phyloP scores from a whole-genome alignment of 2,329 filamentous ascomycete genomes.

The Arthrobotrys entomopaga region DNA sequence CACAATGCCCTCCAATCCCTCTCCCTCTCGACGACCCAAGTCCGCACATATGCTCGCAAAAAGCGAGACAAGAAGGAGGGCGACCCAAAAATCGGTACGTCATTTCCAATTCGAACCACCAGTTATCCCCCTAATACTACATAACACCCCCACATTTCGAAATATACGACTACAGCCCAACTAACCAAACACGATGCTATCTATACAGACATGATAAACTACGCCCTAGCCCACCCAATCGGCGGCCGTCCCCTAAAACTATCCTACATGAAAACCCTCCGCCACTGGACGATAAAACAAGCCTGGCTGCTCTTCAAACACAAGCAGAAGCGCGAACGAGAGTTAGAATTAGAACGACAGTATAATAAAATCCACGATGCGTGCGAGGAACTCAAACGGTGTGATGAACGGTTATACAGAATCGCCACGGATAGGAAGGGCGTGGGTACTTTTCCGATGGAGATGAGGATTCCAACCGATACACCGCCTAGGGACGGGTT shows the following conservation, averaged over 20 bases:
- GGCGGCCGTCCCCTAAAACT: conserved; percentile 84
- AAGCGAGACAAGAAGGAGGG: conserved; percentile 17
- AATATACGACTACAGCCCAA: conserved; percentile 2
- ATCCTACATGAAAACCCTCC: conserved; percentile 83
- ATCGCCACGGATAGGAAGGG: conserved; percentile 92
- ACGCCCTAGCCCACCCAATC: conserved; percentile 73
- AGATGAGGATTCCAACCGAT: conserved; percentile 85
- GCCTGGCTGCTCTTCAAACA: conserved; percentile 86
- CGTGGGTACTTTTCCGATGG: conserved; percentile 82
- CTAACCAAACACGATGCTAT: conserved; percentile 4
- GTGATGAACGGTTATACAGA: conserved; percentile 75
- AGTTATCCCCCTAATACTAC: background rate
- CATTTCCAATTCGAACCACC: background rate
- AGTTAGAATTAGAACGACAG: conserved; percentile 78
- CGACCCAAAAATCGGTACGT: conserved; percentile 43
- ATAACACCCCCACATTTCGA: background rate
- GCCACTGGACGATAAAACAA: conserved; percentile 99
- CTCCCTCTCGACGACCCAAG: conserved; percentile 26
- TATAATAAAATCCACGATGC: conserved; percentile 85
- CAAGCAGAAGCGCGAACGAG: conserved; percentile 72
- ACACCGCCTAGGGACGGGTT: conserved; percentile 81
- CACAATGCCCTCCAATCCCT: conserved; percentile 40
- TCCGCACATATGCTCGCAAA: conserved; percentile 43
- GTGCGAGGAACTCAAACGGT: conserved; percentile 80
- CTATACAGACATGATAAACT: conserved; percentile 68